phyloP scores from a whole-genome alignment of 2,329 filamentous ascomycete genomes.

The Celoporthe dispersa region DNA sequence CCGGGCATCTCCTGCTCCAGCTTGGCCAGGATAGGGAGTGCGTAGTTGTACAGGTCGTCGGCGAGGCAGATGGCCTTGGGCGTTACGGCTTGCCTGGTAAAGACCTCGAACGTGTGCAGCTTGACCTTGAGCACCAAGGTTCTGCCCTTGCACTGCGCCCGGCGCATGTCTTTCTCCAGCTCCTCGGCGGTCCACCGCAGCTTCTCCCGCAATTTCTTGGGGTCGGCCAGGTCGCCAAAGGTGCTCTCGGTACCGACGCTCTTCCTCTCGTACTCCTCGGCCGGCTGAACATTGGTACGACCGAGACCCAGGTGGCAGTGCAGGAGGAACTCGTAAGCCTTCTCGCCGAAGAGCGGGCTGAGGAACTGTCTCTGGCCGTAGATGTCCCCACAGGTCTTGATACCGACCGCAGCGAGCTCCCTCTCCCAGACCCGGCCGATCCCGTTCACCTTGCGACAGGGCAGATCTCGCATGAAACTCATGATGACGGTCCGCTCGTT shows the following conservation, averaged over 20 bases:
- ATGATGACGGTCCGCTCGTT: slow-evolving; percentile 77
- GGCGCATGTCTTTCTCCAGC: slow-evolving; percentile 80
- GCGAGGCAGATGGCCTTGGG: slow-evolving; percentile 73
- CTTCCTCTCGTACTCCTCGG: slow-evolving; percentile 88
- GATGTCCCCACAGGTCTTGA: slow-evolving; percentile 88
- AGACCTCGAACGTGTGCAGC: slow-evolving; percentile 89
- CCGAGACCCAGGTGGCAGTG: slow-evolving; percentile 85
- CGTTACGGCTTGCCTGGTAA: slow-evolving; percentile 78
- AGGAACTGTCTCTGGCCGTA: slow-evolving; percentile 76
- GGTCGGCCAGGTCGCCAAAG: slow-evolving; percentile 78
- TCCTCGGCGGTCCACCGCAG: slow-evolving; percentile 82
- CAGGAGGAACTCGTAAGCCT: slow-evolving; percentile 85
- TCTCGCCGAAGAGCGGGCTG: slow-evolving; percentile 83
- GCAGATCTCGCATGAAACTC: slow-evolving; percentile 81
- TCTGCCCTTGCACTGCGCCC: slow-evolving; percentile 83
- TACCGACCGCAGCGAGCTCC: slow-evolving; percentile 83
- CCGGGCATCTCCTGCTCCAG: slow-evolving; percentile 81
- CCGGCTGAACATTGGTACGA: slow-evolving; percentile 81
- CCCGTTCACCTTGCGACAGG: slow-evolving; percentile 90
- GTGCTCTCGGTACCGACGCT: slow-evolving; percentile 94
- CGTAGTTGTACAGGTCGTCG: slow-evolving; percentile 81
- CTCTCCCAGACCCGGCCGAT: slow-evolving; percentile 93
- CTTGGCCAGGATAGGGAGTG: slow-evolving; percentile 82
- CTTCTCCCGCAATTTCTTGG: slow-evolving; percentile 72
- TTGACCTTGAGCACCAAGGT: slow-evolving; percentile 93